Conservation (phyloP, 495 filamentous ascomycete genomes). For the Coniosporium apollinis region DNA sequence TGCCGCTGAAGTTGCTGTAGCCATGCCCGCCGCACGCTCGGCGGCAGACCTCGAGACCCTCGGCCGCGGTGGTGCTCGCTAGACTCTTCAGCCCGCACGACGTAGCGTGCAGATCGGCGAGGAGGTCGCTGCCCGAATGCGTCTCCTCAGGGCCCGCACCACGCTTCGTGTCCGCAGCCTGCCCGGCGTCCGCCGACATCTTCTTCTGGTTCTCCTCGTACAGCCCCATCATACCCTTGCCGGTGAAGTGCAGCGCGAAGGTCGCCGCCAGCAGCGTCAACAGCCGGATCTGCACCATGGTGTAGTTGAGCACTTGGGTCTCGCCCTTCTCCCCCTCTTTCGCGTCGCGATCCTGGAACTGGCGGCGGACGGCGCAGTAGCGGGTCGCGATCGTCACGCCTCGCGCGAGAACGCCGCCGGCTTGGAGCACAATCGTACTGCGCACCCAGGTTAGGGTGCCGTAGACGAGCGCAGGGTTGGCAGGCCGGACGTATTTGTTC, state of each 20-base stretch:
- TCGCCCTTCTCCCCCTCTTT: constrained; percentile 35
- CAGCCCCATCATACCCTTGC: constrained; percentile 46
- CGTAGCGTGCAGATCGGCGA: constrained; percentile 58
- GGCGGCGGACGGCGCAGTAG: constrained; percentile 49
- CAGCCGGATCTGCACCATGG: constrained; percentile 56
- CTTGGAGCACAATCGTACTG: constrained; percentile 49
- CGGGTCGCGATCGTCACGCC: constrained; percentile 60
- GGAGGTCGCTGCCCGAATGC: constrained; percentile 42
- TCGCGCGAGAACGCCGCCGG: constrained; percentile 49
- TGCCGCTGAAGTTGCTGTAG: constrained; percentile 51
- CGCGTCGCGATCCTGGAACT: constrained; percentile 56
- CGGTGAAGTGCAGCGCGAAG: constrained; percentile 60
- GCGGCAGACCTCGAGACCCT: constrained; percentile 53
- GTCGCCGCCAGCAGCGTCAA: constrained; percentile 55
- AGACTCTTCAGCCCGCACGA: constrained; percentile 59
- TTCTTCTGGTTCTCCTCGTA: constrained; percentile 49
- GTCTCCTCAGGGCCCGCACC: constrained; percentile 51
- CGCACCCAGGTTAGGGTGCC: constrained; percentile 60
- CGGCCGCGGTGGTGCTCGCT: constrained; percentile 47
- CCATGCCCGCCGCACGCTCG: constrained; percentile 62
- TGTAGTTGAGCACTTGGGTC: constrained; percentile 57
- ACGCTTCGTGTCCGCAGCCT: constrained; percentile 27
- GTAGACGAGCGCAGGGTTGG: constrained; percentile 47
- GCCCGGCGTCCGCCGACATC: constrained; percentile 32
- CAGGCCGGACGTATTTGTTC: constrained; percentile 44